phyloP scores from a whole-genome alignment of 2,329 filamentous ascomycete species.

The Fusarium papillatum region DNA sequence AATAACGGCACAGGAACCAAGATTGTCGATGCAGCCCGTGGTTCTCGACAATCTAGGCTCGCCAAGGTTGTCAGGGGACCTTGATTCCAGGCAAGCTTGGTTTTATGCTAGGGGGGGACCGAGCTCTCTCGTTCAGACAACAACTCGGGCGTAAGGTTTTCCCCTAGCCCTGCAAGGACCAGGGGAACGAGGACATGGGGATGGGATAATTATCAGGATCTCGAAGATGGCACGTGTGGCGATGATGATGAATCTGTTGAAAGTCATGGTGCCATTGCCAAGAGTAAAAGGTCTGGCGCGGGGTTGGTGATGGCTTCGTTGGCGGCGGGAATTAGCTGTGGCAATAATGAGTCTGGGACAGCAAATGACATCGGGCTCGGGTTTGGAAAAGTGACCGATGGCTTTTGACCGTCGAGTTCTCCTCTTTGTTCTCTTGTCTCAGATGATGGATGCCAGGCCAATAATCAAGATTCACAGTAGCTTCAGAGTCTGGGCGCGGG shows the following conservation, averaged over 20 bases:
- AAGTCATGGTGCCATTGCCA: not conserved
- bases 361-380: not conserved
- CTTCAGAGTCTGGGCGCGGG: not conserved
- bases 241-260: not conserved
- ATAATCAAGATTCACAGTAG: not conserved
- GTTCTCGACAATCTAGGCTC: slow-evolving; percentile 19
- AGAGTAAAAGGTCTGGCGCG: not conserved
- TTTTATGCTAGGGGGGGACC: not conserved
- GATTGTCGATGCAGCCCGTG: slow-evolving; percentile 8
- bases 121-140: not conserved
- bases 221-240: not conserved
- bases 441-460: not conserved
- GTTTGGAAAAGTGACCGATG: not conserved
- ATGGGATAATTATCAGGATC: slow-evolving; percentile 7
- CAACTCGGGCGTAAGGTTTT: not conserved
- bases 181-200: not conserved
- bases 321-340: not conserved
- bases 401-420: not conserved
- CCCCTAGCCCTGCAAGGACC: not conserved
- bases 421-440: not conserved
- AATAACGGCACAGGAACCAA: not conserved
- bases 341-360: not conserved
- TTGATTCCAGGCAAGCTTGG: not conserved
- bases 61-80: slow-evolving; percentile 1
- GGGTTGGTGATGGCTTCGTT: not conserved